Percentiles rank a stretch among this genome's conserved stretches.
Conservation (phyloP, 192 early-diverging fungal species). For the Backusella sp. region DNA sequence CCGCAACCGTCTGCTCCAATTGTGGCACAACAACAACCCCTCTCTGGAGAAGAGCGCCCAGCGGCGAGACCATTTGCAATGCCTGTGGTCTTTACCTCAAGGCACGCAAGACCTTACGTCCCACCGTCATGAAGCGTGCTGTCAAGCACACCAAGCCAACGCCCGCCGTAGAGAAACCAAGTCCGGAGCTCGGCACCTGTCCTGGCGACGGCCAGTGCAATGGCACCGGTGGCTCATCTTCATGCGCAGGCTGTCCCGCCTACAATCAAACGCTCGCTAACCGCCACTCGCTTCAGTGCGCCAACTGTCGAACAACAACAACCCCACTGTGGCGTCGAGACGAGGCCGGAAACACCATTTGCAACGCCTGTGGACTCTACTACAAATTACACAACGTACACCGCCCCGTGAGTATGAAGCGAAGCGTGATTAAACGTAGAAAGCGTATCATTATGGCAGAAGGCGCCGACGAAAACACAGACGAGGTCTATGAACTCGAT, state of each 20-base stretch:
- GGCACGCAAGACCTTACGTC: constrained; percentile 49
- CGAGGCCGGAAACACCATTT: constrained; percentile 71
- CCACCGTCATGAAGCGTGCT: constrained; percentile 35
- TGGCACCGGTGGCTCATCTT: constrained; percentile 67
- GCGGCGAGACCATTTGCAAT: constrained; percentile 93
- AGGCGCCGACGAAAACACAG: constrained; percentile 2
- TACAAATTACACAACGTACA: constrained; percentile 83
- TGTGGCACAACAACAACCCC: constrained; percentile 89
- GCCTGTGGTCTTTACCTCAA: constrained; percentile 80
- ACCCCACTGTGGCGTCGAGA: constrained; percentile 82
- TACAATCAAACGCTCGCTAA: constrained; percentile 57
- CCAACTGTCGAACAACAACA: constrained; percentile 76
- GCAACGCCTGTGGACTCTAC: constrained; percentile 89
- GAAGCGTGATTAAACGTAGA: constrained; percentile 72
- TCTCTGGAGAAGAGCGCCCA: constrained; percentile 86
- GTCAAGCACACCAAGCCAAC: not conserved
- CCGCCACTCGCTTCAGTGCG: constrained; percentile 55
- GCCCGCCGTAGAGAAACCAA: no score
- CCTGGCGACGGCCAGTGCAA: constrained; percentile 79
- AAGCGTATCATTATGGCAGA: constrained; percentile 51
- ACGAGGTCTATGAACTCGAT: constrained; percentile 14
- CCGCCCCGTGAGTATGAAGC: constrained; percentile 82
- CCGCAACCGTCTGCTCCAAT: constrained; percentile 73
- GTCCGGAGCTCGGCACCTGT: constrained; percentile 50
- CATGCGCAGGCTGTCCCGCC: constrained; percentile 75